A percentile compares a stretch with the other conserved stretches of the same genome.
These are phyloP conservation scores for Pythium scleroteichum DNA, from an alignment of 352 stramenopile species.

Conservation along the genomic window DNA sequence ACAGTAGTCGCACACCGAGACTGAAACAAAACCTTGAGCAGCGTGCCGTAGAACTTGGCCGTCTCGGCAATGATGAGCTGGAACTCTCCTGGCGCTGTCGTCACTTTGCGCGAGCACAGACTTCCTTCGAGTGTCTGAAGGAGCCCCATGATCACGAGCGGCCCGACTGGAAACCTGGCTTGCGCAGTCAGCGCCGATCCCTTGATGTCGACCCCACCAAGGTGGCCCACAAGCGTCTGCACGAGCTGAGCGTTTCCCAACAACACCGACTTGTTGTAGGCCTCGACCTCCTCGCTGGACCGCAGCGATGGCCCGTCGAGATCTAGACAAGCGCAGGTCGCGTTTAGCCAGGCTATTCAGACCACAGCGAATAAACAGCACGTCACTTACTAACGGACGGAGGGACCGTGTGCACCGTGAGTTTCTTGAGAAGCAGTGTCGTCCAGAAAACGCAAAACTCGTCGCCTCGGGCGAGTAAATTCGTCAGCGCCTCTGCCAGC, in stretches of 20 bases:
- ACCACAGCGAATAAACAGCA: background rate
- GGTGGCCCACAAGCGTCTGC: constrained; percentile 56
- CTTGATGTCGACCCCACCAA: constrained; percentile 63
- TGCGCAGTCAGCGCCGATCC: constrained; percentile 23
- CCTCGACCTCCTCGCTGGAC: constrained; percentile 70
- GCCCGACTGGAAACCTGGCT: constrained; percentile 34
- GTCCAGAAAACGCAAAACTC: constrained; percentile 90
- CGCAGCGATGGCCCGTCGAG: constrained; percentile 50
- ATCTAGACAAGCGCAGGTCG: constrained; percentile 29
- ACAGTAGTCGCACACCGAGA: constrained; percentile 87
- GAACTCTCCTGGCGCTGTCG: constrained; percentile 76
- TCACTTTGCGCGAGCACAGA: constrained; percentile 87
- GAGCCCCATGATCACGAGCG: constrained; percentile 90
- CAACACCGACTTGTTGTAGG: constrained; percentile 75
- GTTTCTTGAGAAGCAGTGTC: constrained; percentile 60
- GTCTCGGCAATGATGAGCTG: constrained; percentile 58
- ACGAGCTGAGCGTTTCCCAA: constrained; percentile 72
- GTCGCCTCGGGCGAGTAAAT: constrained; percentile 75
- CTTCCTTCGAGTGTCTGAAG: constrained; percentile 91
- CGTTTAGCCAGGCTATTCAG: background rate
- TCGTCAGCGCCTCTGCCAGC: constrained; percentile 77
- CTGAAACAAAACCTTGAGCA: constrained; percentile 90
- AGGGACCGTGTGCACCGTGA: constrained; percentile 53
- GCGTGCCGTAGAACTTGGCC: constrained; percentile 75
- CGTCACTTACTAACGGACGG: constrained; percentile 46